These are phyloP conservation scores for Trichoderma harzianum DNA, from an alignment of 2,329 filamentous ascomycete species.

Conservation along the genomic window DNA sequence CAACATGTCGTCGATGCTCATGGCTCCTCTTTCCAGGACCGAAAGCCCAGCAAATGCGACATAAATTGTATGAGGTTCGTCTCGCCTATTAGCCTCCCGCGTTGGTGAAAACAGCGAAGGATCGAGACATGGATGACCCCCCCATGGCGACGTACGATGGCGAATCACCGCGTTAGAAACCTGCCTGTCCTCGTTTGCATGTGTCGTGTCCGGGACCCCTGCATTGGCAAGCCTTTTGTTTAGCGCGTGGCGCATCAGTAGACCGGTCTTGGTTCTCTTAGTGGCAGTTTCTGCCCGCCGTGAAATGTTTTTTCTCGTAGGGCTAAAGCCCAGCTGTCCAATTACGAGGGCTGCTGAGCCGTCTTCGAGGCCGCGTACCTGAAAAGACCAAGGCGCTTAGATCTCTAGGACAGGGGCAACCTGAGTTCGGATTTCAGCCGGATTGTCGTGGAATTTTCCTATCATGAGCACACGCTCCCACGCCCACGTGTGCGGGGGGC, in stretches of 20 bases:
- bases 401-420: constrained; percentile 5
- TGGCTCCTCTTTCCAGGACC: background rate
- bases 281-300: background rate
- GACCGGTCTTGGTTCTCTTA: background rate
- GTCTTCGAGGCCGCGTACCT: background rate
- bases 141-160: background rate
- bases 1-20: background rate
- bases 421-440: constrained; percentile 10
- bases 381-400: constrained; percentile 10
- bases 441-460: constrained; percentile 9
- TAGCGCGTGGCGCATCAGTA: constrained; percentile 16
- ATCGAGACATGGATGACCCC: background rate
- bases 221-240: background rate
- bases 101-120: constrained; percentile 4
- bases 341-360: background rate
- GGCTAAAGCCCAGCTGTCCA: constrained; percentile 3
- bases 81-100: constrained; percentile 6
- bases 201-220: constrained; percentile 1
- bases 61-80: constrained; percentile 1
- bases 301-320: background rate
- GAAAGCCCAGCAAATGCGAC: background rate
- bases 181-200: background rate
- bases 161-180: background rate
- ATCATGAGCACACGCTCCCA: background rate
- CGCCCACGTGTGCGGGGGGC: background rate